These are phyloP conservation scores for Yamadazyma taylorii DNA, from an alignment of 1,139 yeast genomes.

Conservation along the genomic window DNA sequence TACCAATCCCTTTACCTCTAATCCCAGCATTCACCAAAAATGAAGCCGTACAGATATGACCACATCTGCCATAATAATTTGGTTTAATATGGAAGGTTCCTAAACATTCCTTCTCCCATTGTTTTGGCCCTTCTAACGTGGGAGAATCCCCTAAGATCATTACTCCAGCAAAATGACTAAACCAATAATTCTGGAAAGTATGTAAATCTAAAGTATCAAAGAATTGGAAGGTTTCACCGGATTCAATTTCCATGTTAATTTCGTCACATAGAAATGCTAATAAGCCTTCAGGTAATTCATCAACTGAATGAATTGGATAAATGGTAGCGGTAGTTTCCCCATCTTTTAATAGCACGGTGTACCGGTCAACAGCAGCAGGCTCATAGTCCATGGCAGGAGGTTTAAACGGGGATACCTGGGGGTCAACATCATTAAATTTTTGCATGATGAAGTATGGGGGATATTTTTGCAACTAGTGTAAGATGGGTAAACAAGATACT, in stretches of 20 bases:
- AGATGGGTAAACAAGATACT: conserved; percentile 7
- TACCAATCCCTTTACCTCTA: conserved; percentile 90
- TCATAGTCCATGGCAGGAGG: conserved; percentile 32
- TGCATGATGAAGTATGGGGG: conserved; percentile 3
- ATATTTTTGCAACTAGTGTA: conserved; percentile 8
- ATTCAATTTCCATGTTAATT: conserved; percentile 86
- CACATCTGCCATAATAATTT: conserved; percentile 87
- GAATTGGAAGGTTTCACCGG: conserved; percentile 86
- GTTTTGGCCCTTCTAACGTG: conserved; percentile 55
- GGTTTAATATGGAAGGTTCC: conserved; percentile 86
- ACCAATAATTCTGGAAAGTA: conserved; percentile 82
- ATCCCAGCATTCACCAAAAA: conserved; percentile 90
- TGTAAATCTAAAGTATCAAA: conserved; percentile 73
- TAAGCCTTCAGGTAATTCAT: conserved; percentile 71
- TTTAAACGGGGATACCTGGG: conserved; percentile 2
- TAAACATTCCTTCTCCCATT: conserved; percentile 88
- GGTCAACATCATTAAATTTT: conserved; percentile 6
- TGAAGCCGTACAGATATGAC: conserved; percentile 90
- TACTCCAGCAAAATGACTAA: conserved; percentile 79
- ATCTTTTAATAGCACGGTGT: conserved; percentile 78
- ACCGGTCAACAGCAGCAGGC: conserved; percentile 35
- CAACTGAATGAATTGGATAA: conserved; percentile 72
- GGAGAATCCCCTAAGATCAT: conserved; percentile 81
- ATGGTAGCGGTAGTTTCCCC: conserved; percentile 91
- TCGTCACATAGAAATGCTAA: conserved; percentile 85